Evolutionary conservation across 257 asterid genomes (phyloP).

Genomic region (Fraxinus anomala): DNA sequence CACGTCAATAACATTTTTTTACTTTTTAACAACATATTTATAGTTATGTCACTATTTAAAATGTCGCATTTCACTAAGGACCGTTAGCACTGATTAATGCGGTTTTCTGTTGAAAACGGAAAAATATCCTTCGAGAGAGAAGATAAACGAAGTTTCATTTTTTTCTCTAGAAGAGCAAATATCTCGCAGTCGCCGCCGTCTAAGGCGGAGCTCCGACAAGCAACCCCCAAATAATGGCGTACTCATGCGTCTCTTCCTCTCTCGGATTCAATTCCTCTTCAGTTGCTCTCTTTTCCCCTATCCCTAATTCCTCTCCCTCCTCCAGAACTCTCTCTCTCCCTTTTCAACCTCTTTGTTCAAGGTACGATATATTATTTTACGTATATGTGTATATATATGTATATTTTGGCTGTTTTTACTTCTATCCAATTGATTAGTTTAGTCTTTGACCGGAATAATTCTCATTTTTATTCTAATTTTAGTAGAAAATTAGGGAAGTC

Average conservation of each 20-base stretch:
- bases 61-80: too few species aligned
- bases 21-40: too few species aligned
- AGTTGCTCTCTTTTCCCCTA: slow-evolving; percentile 32
- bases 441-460: neutral
- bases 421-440: neutral
- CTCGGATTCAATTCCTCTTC: slow-evolving; percentile 39
- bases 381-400: neutral
- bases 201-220: neutral
- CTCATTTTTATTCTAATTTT: neutral
- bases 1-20: too few species aligned
- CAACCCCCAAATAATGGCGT: slow-evolving; percentile 31
- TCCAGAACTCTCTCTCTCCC: slow-evolving; percentile 42
- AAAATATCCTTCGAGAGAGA: too few species aligned
- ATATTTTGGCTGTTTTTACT: neutral
- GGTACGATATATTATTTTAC: slow-evolving; percentile 23
- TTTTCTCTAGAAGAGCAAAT: too few species aligned
- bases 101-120: too few species aligned
- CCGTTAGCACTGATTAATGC: too few species aligned
- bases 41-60: too few species aligned
- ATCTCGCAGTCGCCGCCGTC: slow-evolving; percentile 9
- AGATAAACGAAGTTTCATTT: too few species aligned
- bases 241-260: slow-evolving; percentile 40
- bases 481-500: slow-evolving; percentile 48
- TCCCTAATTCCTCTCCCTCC: slow-evolving; percentile 9
- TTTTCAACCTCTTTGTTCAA: slow-evolving; percentile 41